These are phyloP conservation scores for Pistacia atlantica DNA, from an alignment of 345 rosid species.

Conservation along the genomic window DNA sequence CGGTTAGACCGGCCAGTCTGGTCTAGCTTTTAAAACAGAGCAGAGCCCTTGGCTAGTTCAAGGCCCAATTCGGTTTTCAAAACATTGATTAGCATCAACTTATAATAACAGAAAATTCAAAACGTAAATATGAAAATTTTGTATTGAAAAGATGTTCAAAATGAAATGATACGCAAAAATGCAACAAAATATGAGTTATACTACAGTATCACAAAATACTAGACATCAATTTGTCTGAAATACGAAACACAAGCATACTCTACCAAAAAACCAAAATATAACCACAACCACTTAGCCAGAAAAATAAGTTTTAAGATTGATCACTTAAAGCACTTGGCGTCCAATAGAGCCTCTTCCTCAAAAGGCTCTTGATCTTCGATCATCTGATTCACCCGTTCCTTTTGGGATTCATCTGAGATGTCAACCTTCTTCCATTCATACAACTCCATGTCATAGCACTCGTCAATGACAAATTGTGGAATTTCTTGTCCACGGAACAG, in stretches of 20 bases:
- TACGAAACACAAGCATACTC: conserved; percentile 18
- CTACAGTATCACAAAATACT: not conserved
- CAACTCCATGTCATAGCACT: conserved; percentile 97
- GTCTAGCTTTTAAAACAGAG: too few relatives aligned
- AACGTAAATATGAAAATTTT: not conserved
- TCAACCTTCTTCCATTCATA: conserved; percentile 95
- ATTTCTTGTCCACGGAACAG: conserved; percentile 91
- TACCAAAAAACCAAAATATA: not conserved
- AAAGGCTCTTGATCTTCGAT: conserved; percentile 92
- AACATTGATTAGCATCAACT: too few relatives aligned
- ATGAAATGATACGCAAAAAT: too few relatives aligned
- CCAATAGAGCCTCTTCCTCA: conserved; percentile 90
- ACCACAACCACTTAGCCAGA: not conserved
- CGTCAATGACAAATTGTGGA: conserved; percentile 83
- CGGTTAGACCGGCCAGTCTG: too few relatives aligned
- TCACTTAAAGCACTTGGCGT: conserved; percentile 99
- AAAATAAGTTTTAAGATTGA: not conserved
- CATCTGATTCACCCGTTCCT: conserved; percentile 94
- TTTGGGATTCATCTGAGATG: conserved; percentile 76
- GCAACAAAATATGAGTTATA: not conserved
- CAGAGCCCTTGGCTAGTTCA: too few relatives aligned
- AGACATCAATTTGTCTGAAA: conserved; percentile 1
- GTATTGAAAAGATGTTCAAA: not conserved
- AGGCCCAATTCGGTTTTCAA: too few relatives aligned
- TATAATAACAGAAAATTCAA: not conserved